Conservation (phyloP, 805 yeast genomes). For the Wickerhamiella brachini region DNA sequence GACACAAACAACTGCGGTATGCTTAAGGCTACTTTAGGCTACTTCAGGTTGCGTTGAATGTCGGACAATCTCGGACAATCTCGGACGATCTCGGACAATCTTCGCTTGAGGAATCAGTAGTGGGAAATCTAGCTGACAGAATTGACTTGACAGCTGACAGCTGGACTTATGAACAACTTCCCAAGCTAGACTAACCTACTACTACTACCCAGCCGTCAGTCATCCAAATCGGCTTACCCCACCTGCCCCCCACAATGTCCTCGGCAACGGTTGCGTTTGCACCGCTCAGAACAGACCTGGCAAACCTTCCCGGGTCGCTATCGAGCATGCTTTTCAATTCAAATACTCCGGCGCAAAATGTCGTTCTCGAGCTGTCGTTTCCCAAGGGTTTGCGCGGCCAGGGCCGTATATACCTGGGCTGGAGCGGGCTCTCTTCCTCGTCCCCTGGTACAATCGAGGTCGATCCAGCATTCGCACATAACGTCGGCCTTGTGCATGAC, state of each 20-base stretch:
- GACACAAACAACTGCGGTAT: too few relatives aligned
- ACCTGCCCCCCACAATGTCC: constrained; percentile 12
- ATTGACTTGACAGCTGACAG: too few relatives aligned
- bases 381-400: constrained; percentile 16
- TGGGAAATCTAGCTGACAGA: too few relatives aligned
- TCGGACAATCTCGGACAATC: too few relatives aligned
- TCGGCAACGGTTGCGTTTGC: constrained; percentile 24
- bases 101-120: too few relatives aligned
- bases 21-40: too few relatives aligned
- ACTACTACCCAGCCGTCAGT: too few relatives aligned
- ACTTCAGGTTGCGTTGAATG: too few relatives aligned
- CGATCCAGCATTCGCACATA: constrained; percentile 52
- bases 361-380: constrained; percentile 37
- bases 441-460: constrained; percentile 34
- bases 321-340: constrained; percentile 36
- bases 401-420: constrained; percentile 36
- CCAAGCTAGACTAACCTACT: background rate
- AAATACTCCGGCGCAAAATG: constrained; percentile 41
- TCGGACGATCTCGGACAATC: too few relatives aligned
- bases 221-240: background rate
- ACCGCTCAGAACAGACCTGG: constrained; percentile 35
- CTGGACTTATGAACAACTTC: too few relatives aligned
- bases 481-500: constrained; percentile 34
- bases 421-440: constrained; percentile 45
- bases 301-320: constrained; percentile 39